Conservation (phyloP, 2,329 filamentous ascomycete species). For the Juglanconis oblonga region DNA sequence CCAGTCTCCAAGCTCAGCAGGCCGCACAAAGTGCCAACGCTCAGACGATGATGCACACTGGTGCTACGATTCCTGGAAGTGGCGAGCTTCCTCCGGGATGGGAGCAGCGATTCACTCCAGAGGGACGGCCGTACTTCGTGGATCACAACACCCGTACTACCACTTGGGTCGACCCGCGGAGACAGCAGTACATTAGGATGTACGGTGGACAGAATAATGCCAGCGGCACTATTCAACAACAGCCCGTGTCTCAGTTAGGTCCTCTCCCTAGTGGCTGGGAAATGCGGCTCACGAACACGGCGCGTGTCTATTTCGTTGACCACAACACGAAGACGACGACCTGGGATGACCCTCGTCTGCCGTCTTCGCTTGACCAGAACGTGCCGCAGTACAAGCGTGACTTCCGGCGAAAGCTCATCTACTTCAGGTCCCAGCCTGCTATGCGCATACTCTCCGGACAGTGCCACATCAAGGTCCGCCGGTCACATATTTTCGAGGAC, state of each 20-base stretch:
- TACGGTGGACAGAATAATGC: constrained; percentile 84
- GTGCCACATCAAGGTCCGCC: constrained; percentile 95
- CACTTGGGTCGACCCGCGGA: constrained; percentile 95
- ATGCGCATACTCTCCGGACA: constrained; percentile 94
- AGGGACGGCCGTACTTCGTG: constrained; percentile 94
- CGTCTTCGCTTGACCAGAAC: constrained; percentile 94
- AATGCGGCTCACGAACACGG: constrained; percentile 98
- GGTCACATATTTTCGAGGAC: constrained; percentile 97
- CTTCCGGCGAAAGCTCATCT: constrained; percentile 96
- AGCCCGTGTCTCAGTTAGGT: constrained; percentile 94
- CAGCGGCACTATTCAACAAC: constrained; percentile 88
- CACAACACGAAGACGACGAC: constrained; percentile 99
- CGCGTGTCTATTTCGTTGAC: constrained; percentile 96
- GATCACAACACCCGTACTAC: constrained; percentile 98
- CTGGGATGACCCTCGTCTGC: constrained; percentile 94
- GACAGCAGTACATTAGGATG: constrained; percentile 98
- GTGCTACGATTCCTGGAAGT: constrained; percentile 88
- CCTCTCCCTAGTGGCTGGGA: constrained; percentile 97
- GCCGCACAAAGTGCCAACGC: constrained; percentile 47
- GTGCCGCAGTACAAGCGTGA: constrained; percentile 99
- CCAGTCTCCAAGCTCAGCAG: constrained; percentile 63
- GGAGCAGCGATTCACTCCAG: constrained; percentile 94
- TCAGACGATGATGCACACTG: constrained; percentile 89
- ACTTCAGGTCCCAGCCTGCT: constrained; percentile 97
- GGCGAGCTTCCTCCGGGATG: constrained; percentile 93